Conservation (phyloP, 75 land plant species). For the Pinus tabuliformis region DNA sequence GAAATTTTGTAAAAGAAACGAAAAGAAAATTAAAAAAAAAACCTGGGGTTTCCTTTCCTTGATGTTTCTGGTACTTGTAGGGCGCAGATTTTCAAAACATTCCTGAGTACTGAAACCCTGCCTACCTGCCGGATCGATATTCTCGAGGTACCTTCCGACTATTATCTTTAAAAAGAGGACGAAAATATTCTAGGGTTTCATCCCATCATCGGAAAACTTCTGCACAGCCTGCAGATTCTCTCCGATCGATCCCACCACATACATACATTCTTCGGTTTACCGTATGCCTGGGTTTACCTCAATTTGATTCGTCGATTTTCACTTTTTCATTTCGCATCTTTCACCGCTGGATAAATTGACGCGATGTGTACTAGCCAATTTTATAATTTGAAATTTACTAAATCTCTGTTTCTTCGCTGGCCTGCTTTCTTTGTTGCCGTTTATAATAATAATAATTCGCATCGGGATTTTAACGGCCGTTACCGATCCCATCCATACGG, state of each 20-base stretch:
- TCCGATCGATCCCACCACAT: background rate
- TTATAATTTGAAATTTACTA: too few relatives aligned
- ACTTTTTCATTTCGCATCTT: background rate
- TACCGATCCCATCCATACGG: background rate
- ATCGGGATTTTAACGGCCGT: background rate
- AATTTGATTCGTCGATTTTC: background rate
- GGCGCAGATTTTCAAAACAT: constrained; percentile 1
- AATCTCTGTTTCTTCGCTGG: too few relatives aligned
- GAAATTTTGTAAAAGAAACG: too few relatives aligned
- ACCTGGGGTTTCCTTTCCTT: too few relatives aligned
- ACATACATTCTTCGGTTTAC: background rate
- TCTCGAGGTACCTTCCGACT: background rate
- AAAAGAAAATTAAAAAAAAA: too few relatives aligned
- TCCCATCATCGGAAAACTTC: background rate
- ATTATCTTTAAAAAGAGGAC: background rate
- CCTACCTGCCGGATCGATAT: background rate
- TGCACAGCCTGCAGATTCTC: background rate
- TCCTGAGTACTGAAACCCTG: background rate
- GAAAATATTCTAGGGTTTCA: background rate
- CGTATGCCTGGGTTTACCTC: constrained; percentile 1
- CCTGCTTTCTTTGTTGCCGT: too few relatives aligned
- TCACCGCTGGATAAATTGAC: constrained; percentile 1
- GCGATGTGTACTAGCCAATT: background rate
- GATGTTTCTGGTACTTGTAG: background rate
- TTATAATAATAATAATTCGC: too few relatives aligned